Evolutionary conservation across 164 flowering plant species (phyloP).

Genomic region (Vitis cinerea): DNA sequence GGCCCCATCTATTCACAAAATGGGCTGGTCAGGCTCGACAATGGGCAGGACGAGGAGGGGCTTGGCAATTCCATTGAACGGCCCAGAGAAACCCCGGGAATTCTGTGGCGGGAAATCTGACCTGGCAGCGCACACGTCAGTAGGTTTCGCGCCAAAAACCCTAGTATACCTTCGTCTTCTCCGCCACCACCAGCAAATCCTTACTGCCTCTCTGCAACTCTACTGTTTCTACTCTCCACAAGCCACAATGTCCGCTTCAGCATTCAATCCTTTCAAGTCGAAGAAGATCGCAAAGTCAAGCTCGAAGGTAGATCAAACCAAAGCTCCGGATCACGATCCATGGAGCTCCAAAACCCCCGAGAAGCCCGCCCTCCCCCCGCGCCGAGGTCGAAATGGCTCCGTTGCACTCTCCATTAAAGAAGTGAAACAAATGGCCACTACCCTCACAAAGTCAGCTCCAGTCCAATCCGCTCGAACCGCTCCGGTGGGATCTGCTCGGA

Average conservation of each 20-base stretch:
- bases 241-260: background rate
- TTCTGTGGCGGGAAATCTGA: slow-evolving; percentile 24
- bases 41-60: background rate
- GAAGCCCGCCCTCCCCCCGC: slow-evolving; percentile 14
- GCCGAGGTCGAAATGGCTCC: slow-evolving; percentile 22
- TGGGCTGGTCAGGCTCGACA: background rate
- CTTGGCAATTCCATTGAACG: too few relatives aligned
- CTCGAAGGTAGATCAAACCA: slow-evolving; percentile 11
- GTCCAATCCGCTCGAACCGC: too few relatives aligned
- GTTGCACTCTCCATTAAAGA: slow-evolving; percentile 33
- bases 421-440: slow-evolving; percentile 23
- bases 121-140: slow-evolving; percentile 15
- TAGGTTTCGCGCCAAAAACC: slow-evolving; percentile 27
- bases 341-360: slow-evolving; percentile 28
- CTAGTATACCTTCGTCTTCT: background rate
- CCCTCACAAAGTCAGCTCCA: background rate
- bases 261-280: slow-evolving; percentile 21
- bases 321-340: slow-evolving; percentile 8
- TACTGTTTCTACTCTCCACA: background rate
- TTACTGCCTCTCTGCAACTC: background rate
- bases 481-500: too few relatives aligned
- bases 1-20: too few relatives aligned
- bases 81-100: slow-evolving; percentile 23
- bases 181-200: background rate
- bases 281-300: slow-evolving; percentile 24